Conservation (phyloP, 2,329 filamentous ascomycete species). For the Pseudogymnoascus sp. region DNA sequence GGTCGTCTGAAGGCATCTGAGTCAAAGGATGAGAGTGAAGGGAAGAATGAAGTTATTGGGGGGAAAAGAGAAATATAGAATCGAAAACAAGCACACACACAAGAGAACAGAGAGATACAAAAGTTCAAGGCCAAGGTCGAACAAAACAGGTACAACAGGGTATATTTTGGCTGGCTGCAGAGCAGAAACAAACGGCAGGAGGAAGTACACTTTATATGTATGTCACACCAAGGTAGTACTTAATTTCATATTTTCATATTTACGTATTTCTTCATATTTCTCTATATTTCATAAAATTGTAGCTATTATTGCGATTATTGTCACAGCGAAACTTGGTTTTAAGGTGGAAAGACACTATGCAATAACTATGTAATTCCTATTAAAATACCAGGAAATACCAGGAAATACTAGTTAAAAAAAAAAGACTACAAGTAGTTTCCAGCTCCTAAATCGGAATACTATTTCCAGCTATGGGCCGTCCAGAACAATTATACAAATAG, state of each 20-base stretch:
- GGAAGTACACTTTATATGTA: not conserved
- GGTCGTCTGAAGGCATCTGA: not conserved
- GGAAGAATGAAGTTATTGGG: not conserved
- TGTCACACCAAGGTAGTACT: not conserved
- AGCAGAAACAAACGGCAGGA: not conserved
- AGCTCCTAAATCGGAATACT: not conserved
- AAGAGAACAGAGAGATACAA: not conserved
- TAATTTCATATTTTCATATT: not conserved
- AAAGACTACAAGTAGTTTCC: not conserved
- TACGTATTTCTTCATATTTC: not conserved
- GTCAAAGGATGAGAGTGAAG: not conserved
- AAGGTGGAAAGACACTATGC: too few species aligned
- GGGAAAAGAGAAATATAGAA: not conserved
- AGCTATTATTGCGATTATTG: not conserved
- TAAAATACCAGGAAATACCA: not conserved
- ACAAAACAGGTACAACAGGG: constrained; percentile 4
- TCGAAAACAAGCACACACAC: not conserved
- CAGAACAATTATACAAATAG: not conserved
- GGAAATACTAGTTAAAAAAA: not conserved
- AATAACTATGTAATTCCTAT: not conserved
- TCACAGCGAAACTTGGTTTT: too few species aligned
- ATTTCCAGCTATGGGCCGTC: not conserved
- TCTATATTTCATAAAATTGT: not conserved
- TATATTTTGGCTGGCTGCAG: not conserved
- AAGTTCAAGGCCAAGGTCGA: not conserved